Evolutionary conservation across 1,284 basidiomycete genomes (phyloP).

Genomic region (Apiotrichum sp.): DNA sequence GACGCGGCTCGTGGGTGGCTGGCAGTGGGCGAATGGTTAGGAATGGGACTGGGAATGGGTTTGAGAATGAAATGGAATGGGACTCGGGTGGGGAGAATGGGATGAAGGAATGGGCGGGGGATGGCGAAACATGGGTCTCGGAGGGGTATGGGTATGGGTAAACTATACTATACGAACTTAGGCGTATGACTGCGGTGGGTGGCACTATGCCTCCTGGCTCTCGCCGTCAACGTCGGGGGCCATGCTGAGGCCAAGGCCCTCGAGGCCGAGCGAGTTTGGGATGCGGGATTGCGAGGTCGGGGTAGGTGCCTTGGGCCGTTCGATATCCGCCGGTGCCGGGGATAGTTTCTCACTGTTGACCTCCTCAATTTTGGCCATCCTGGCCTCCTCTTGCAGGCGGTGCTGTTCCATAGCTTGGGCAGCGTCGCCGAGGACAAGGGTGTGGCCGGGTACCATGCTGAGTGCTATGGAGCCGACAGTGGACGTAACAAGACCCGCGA

Average conservation of each 20-base stretch:
- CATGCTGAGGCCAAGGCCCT: conserved; percentile 15
- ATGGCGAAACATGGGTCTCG: too few relatives aligned
- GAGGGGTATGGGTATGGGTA: too few relatives aligned
- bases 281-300: neutral
- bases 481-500: conserved; percentile 30
- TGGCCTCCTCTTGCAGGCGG: neutral
- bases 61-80: too few relatives aligned
- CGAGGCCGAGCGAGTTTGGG: conserved; percentile 16
- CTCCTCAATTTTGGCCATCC: conserved; percentile 2
- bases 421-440: conserved; percentile 12
- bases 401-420: conserved; percentile 5
- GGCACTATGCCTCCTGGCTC: conserved; percentile 7
- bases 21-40: neutral
- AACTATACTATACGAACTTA: too few relatives aligned
- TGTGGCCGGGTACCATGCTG: conserved; percentile 14
- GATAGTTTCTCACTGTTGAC: conserved; percentile 2
- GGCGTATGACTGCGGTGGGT: too few relatives aligned
- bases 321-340: neutral
- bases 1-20: neutral
- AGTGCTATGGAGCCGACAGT: conserved; percentile 25
- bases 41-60: too few relatives aligned
- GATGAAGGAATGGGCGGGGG: too few relatives aligned
- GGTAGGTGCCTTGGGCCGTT: neutral
- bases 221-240: conserved; percentile 23
- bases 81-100: too few relatives aligned